Conservation (phyloP, 192 early-diverging fungal species). For the Podila verticillata region DNA sequence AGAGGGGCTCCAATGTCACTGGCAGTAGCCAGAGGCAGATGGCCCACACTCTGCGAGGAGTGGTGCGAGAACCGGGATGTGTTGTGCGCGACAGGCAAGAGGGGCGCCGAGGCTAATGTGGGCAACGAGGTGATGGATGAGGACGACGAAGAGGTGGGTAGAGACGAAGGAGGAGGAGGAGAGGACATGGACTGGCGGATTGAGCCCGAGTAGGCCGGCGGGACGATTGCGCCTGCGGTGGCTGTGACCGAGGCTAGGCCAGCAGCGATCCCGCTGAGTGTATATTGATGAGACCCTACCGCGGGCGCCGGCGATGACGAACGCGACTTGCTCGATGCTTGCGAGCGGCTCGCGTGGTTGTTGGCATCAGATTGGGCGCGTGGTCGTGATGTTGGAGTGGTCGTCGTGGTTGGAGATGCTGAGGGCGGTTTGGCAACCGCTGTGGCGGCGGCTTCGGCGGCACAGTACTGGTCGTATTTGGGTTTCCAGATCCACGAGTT, state of each 20-base stretch:
- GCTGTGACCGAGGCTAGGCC: slow-evolving; percentile 27
- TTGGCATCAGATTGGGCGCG: background rate
- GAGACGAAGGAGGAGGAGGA: background rate
- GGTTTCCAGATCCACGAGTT: slow-evolving; percentile 87
- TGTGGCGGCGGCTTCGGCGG: background rate
- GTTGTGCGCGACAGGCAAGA: too few species aligned
- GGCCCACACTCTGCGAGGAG: too few species aligned
- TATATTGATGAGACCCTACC: background rate
- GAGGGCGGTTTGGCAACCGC: background rate
- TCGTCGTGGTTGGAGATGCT: background rate
- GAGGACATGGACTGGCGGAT: background rate
- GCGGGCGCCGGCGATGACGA: slow-evolving; percentile 2
- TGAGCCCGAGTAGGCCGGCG: background rate
- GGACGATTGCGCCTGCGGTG: background rate
- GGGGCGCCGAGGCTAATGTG: too few species aligned
- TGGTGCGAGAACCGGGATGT: too few species aligned
- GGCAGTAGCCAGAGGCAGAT: too few species aligned
- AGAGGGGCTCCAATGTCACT: too few species aligned
- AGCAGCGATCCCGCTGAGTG: slow-evolving; percentile 20
- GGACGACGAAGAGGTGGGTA: background rate
- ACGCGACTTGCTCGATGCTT: background rate
- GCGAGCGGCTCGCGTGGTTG: background rate
- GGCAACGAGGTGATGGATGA: background rate
- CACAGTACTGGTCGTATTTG: slow-evolving; percentile 72
- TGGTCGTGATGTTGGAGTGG: background rate